Evolutionary conservation across 495 filamentous ascomycete genomes (phyloP).

Genomic region (Penicillium ucsense): DNA sequence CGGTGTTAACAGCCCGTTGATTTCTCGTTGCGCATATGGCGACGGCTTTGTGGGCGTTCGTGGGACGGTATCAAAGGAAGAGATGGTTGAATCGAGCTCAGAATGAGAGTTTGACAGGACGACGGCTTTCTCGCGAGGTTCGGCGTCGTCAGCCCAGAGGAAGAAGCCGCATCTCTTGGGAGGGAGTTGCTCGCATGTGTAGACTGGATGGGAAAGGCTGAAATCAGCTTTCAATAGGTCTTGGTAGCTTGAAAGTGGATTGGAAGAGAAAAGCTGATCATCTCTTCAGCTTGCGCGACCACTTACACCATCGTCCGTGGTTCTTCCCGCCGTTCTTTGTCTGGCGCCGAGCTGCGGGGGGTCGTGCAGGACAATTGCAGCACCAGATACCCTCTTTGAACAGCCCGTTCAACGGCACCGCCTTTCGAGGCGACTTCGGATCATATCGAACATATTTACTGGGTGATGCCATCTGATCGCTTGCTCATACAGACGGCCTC

Average conservation of each 20-base stretch:
- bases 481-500: not conserved
- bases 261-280: too few relatives aligned
- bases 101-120: conserved; percentile 42
- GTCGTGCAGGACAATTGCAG: conserved; percentile 58
- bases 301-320: conserved; percentile 48
- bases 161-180: conserved; percentile 57
- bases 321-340: conserved; percentile 60
- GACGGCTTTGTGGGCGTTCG: conserved; percentile 12
- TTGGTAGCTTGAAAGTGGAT: not conserved
- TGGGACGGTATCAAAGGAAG: conserved; percentile 7
- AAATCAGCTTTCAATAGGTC: too few relatives aligned
- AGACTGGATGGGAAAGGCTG: conserved; percentile 33
- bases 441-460: conserved; percentile 13
- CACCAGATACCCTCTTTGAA: conserved; percentile 49
- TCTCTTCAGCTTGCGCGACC: too few relatives aligned
- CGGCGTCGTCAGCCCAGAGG: conserved; percentile 57
- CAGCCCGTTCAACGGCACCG: conserved; percentile 39
- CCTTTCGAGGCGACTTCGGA: conserved; percentile 18
- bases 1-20: conserved; percentile 26
- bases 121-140: conserved; percentile 40
- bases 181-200: conserved; percentile 49
- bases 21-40: not conserved
- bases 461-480: conserved; percentile 12
- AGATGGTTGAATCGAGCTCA: conserved; percentile 11
- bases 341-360: conserved; percentile 48